A percentile compares a stretch with the other conserved stretches of the same genome.
Conservation (phyloP, 2,329 filamentous ascomycete genomes). For the Aspergillus sp. region DNA sequence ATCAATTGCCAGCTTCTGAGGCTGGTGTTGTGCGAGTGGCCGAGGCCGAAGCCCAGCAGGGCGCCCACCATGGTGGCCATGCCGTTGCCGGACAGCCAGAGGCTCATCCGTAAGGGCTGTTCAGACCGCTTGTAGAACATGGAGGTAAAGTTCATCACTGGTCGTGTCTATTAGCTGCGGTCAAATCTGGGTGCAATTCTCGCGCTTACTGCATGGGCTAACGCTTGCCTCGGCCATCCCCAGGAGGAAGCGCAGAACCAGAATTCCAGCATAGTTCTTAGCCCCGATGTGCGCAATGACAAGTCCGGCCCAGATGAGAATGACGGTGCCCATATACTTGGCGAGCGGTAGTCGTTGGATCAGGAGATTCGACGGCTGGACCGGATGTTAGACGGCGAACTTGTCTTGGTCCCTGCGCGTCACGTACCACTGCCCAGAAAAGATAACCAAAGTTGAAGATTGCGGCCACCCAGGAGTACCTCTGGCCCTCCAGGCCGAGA, state of each 20-base stretch:
- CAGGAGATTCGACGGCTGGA: slow-evolving; percentile 37
- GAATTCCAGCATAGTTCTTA: slow-evolving; percentile 41
- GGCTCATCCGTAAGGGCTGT: slow-evolving; percentile 34
- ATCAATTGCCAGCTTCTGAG: slow-evolving; percentile 41
- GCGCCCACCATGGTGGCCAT: slow-evolving; percentile 38
- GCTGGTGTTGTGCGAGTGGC: slow-evolving; percentile 28
- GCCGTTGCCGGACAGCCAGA: slow-evolving; percentile 39
- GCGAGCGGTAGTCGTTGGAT: slow-evolving; percentile 45
- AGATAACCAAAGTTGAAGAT: slow-evolving; percentile 48
- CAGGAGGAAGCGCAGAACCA: slow-evolving; percentile 49
- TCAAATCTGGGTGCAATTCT: not conserved
- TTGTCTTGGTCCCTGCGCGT: not conserved
- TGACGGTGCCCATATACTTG: slow-evolving; percentile 42
- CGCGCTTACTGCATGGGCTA: slow-evolving; percentile 28
- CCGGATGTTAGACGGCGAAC: slow-evolving; percentile 22
- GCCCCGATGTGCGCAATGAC: slow-evolving; percentile 39
- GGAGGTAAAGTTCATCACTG: slow-evolving; percentile 35
- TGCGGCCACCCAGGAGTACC: slow-evolving; percentile 48
- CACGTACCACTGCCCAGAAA: slow-evolving; percentile 12
- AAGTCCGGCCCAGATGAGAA: slow-evolving; percentile 43
- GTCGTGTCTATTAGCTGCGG: slow-evolving; percentile 4
- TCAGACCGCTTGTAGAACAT: slow-evolving; percentile 41
- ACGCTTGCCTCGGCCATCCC: slow-evolving; percentile 43
- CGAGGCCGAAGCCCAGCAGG: slow-evolving; percentile 35
- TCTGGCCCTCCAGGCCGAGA: slow-evolving; percentile 40